These are phyloP conservation scores for Brassica cretica DNA, from an alignment of 345 rosid genomes.

Conservation along the genomic window DNA sequence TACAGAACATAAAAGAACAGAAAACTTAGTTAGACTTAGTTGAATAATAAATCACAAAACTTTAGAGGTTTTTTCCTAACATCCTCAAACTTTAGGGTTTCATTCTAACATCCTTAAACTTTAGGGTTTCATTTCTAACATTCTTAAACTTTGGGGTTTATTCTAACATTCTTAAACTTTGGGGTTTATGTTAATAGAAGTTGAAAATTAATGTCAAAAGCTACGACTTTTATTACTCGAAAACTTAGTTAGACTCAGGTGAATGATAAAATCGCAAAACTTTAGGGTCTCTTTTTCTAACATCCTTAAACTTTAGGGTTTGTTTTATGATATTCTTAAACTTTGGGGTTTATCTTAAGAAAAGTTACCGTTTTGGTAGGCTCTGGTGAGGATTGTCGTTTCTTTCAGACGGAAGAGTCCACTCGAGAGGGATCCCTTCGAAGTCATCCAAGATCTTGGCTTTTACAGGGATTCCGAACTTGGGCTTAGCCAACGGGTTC, in stretches of 20 bases:
- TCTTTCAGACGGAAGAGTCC: conserved; percentile 21
- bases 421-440: conserved; percentile 27
- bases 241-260: background rate
- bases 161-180: background rate
- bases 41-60: background rate
- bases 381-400: background rate
- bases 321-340: background rate
- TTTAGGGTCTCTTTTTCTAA: background rate
- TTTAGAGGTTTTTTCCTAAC: background rate
- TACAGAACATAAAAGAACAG: background rate
- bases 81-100: background rate
- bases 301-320: background rate
- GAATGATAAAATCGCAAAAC: background rate
- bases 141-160: background rate
- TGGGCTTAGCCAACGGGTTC: conserved; percentile 22
- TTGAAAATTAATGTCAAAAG: background rate
- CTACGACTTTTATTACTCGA: background rate
- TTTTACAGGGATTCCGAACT: conserved; percentile 10
- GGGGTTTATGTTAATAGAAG: background rate
- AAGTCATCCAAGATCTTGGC: conserved; percentile 22
- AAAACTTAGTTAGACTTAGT: background rate
- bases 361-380: conserved; percentile 8
- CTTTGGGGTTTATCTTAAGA: background rate
- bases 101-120: background rate
- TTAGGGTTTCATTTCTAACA: background rate